phyloP scores from a whole-genome alignment of 768 basidiomycete genomes.

The Mycena belliarum region DNA sequence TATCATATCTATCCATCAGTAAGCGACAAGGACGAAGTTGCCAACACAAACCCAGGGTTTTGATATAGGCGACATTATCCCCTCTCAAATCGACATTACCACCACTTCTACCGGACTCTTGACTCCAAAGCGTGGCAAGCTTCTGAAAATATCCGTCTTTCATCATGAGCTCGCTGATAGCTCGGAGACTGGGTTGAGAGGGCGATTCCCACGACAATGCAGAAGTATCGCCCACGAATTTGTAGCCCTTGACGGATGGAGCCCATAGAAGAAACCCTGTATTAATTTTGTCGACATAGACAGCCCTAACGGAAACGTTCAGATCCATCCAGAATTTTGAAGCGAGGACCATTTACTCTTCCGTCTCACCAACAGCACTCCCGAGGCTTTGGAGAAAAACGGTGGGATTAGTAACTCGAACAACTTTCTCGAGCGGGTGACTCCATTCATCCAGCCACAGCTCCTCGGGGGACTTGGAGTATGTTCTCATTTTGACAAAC shows the following conservation, averaged over 20 bases:
- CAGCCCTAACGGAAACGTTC: slow-evolving; percentile 32
- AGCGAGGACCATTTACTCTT: slow-evolving; percentile 33
- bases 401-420: slow-evolving; percentile 49
- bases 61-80: slow-evolving; percentile 45
- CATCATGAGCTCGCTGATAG: slow-evolving; percentile 49
- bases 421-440: slow-evolving; percentile 54
- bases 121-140: slow-evolving; percentile 69
- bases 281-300: slow-evolving; percentile 70
- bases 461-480: slow-evolving; percentile 60
- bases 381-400: slow-evolving; percentile 51
- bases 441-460: slow-evolving; percentile 76
- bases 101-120: slow-evolving; percentile 69
- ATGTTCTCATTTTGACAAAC: slow-evolving; percentile 76
- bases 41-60: slow-evolving; percentile 37
- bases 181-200: slow-evolving; percentile 51
- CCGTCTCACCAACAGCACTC: slow-evolving; percentile 33
- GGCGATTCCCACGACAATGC: slow-evolving; percentile 53
- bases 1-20: slow-evolving; percentile 30
- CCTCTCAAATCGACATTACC: slow-evolving; percentile 56
- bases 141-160: slow-evolving; percentile 60
- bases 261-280: slow-evolving; percentile 84
- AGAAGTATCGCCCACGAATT: slow-evolving; percentile 36
- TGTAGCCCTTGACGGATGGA: slow-evolving; percentile 62
- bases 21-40: background rate
- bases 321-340: slow-evolving; percentile 7